phyloP scores from a whole-genome alignment of 495 filamentous ascomycete species.

The Podospora comata region DNA sequence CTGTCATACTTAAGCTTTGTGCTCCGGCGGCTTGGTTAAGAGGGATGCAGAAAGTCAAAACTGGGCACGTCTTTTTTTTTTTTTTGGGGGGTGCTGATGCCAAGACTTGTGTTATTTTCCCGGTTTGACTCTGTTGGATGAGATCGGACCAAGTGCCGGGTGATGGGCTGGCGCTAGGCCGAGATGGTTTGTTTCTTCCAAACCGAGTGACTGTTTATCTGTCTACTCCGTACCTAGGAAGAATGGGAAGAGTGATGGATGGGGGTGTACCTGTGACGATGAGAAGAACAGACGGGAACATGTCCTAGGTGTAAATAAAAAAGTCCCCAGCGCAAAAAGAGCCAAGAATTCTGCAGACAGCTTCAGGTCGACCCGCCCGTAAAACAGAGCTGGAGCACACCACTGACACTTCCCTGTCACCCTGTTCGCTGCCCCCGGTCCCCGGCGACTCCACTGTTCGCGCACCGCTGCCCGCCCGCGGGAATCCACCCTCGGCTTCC shows the following conservation, averaged over 20 bases:
- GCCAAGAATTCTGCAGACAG: too few species aligned
- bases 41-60: too few species aligned
- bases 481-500: slow-evolving; percentile 34
- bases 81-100: not conserved
- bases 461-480: slow-evolving; percentile 16
- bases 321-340: not conserved
- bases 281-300: not conserved
- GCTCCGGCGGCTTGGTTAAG: not conserved
- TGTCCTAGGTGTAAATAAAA: not conserved
- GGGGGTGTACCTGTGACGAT: not conserved
- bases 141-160: not conserved
- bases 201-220: not conserved
- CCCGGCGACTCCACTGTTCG: slow-evolving; percentile 27
- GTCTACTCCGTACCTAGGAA: not conserved
- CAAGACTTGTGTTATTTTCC: slow-evolving; percentile 4
- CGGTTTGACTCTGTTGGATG: slow-evolving; percentile 2
- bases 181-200: not conserved
- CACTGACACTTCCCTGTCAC: slow-evolving; percentile 5
- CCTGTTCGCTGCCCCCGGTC: slow-evolving; percentile 19
- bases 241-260: not conserved
- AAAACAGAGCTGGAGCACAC: not conserved
- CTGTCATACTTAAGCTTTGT: not conserved
- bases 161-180: slow-evolving; percentile 4
- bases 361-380: not conserved
- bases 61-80: not conserved